These are phyloP conservation scores for Debaryomyces nepalensis DNA, from an alignment of 1,139 yeast species.

Conservation along the genomic window DNA sequence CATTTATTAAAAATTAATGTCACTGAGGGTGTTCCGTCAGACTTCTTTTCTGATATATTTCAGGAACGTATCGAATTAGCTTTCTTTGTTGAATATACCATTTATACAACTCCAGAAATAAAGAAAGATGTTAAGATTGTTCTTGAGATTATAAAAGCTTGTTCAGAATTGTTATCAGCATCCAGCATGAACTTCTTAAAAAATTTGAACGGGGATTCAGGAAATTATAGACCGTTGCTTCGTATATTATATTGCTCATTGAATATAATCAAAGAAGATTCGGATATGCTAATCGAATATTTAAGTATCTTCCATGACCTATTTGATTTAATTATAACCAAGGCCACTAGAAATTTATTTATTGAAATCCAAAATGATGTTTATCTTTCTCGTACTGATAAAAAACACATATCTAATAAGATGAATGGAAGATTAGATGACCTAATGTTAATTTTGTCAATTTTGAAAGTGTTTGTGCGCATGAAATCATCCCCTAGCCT, in stretches of 20 bases:
- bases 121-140: conserved; percentile 33
- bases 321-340: conserved; percentile 62
- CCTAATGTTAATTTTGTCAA: conserved; percentile 62
- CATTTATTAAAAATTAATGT: conserved; percentile 57
- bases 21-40: conserved; percentile 56
- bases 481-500: conserved; percentile 56
- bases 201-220: conserved; percentile 43
- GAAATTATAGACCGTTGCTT: conserved; percentile 61
- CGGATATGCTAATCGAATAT: conserved; percentile 48
- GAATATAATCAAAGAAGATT: conserved; percentile 45
- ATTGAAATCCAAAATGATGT: conserved; percentile 62
- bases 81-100: conserved; percentile 61
- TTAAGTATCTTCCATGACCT: conserved; percentile 58
- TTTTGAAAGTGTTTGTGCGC: conserved; percentile 60
- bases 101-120: conserved; percentile 31
- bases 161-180: conserved; percentile 50
- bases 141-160: conserved; percentile 44
- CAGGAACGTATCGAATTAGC: conserved; percentile 71
- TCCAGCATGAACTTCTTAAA: conserved; percentile 49
- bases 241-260: conserved; percentile 59
- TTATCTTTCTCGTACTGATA: conserved; percentile 41
- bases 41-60: conserved; percentile 54
- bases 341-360: conserved; percentile 58
- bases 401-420: conserved; percentile 32
- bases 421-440: conserved; percentile 62